These are phyloP conservation scores for Cyberlindnera veronae DNA, from an alignment of 805 yeast genomes.

Conservation along the genomic window DNA sequence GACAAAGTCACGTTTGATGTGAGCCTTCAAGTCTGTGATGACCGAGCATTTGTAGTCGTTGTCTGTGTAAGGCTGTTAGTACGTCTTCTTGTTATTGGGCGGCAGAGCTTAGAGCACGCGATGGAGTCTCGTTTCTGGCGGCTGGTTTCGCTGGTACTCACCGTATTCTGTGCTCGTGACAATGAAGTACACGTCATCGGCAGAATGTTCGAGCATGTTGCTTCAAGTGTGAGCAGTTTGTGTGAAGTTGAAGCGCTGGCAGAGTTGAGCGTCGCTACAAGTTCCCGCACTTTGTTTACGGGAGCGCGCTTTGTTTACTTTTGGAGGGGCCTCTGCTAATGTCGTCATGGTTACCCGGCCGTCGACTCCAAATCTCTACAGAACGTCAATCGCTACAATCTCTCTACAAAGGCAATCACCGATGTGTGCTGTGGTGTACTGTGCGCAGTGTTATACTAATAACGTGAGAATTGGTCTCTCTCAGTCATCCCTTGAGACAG, in stretches of 20 bases:
- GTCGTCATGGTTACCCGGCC: neutral
- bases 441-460: constrained; percentile 25
- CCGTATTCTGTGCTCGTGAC: neutral
- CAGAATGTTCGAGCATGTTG: neutral
- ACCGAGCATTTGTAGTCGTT: constrained; percentile 17
- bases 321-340: neutral
- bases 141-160: too few species aligned
- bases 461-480: constrained; percentile 15
- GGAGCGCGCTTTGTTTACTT: constrained; percentile 1
- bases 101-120: too few species aligned
- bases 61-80: constrained; percentile 10
- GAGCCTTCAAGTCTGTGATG: constrained; percentile 42
- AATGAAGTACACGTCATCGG: neutral
- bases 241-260: neutral
- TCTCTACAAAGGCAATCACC: neutral
- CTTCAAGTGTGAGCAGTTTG: neutral
- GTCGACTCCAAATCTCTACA: neutral
- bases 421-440: constrained; percentile 1
- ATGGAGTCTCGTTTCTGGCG: too few species aligned
- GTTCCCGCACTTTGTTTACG: neutral
- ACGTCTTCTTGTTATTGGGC: neutral
- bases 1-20: constrained; percentile 53
- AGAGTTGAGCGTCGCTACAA: neutral
- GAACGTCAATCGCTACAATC: neutral
- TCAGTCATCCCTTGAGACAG: constrained; percentile 22